Conservation (phyloP, 331 rosid species). For the Dryas integrifolia region DNA sequence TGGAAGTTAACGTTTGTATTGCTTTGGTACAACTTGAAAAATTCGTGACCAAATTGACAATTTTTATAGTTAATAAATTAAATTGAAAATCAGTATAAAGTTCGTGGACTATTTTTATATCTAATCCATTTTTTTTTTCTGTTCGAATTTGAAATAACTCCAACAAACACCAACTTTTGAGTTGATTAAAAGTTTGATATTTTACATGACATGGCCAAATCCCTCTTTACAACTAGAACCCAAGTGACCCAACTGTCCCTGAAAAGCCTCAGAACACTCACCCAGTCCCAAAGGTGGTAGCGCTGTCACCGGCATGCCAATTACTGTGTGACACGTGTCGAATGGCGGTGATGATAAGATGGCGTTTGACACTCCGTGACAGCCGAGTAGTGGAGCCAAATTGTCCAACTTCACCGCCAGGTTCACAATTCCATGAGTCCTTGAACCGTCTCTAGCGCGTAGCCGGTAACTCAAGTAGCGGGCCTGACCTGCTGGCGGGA, state of each 20-base stretch:
- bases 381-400: slow-evolving; percentile 9
- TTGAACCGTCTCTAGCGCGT: slow-evolving; percentile 52
- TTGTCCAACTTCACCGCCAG: slow-evolving; percentile 39
- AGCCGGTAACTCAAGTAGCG: slow-evolving; percentile 59
- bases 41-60: no score
- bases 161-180: no score
- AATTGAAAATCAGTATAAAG: no score
- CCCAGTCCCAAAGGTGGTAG: neutral
- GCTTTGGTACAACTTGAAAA: no score
- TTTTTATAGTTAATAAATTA: no score
- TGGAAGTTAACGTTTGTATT: no score
- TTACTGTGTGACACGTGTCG: slow-evolving; percentile 39
- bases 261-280: slow-evolving; percentile 1
- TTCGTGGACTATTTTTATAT: no score
- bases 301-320: slow-evolving; percentile 48
- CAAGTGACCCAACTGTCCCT: neutral
- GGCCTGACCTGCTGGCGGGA: slow-evolving; percentile 24
- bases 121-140: no score
- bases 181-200: neutral
- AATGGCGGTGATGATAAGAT: neutral
- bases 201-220: neutral
- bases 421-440: slow-evolving; percentile 37
- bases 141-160: no score
- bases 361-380: neutral
- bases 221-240: neutral